A percentile compares a stretch with the other conserved stretches of the same genome.
Evolutionary conservation across 495 filamentous ascomycete genomes (phyloP).

Genomic region (Aspergillus ellipticus): DNA sequence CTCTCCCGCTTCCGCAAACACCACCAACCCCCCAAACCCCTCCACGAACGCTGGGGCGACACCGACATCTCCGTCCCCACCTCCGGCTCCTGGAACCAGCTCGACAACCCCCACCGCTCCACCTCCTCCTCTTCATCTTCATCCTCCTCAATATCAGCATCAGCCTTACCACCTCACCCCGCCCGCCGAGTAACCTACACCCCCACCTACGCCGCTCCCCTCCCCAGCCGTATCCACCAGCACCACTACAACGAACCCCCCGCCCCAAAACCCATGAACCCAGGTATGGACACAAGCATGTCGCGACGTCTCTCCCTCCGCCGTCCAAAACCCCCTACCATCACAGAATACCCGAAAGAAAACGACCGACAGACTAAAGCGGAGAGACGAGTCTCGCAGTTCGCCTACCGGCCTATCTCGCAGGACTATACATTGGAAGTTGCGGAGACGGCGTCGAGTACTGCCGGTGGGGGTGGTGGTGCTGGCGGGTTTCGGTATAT

Average conservation of each 20-base stretch:
- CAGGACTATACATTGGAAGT: constrained; percentile 34
- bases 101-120: constrained; percentile 24
- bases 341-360: constrained; percentile 15
- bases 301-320: constrained; percentile 27
- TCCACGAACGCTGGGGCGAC: constrained; percentile 42
- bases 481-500: neutral
- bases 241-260: no score
- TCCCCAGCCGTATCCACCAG: no score
- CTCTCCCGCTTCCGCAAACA: constrained; percentile 32
- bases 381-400: constrained; percentile 16
- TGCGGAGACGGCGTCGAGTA: constrained; percentile 23
- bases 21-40: constrained; percentile 21
- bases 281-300: no score
- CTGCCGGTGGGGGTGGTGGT: no score
- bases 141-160: neutral
- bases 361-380: constrained; percentile 5
- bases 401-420: constrained; percentile 35
- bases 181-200: no score
- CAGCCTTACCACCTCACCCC: no score
- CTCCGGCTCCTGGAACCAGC: constrained; percentile 41
- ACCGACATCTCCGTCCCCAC: constrained; percentile 35
- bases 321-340: constrained; percentile 32
- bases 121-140: no score
- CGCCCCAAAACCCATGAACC: no score
- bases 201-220: no score